Evolutionary conservation across 768 basidiomycete species (phyloP).

Genomic region (Grammothele lineata): DNA sequence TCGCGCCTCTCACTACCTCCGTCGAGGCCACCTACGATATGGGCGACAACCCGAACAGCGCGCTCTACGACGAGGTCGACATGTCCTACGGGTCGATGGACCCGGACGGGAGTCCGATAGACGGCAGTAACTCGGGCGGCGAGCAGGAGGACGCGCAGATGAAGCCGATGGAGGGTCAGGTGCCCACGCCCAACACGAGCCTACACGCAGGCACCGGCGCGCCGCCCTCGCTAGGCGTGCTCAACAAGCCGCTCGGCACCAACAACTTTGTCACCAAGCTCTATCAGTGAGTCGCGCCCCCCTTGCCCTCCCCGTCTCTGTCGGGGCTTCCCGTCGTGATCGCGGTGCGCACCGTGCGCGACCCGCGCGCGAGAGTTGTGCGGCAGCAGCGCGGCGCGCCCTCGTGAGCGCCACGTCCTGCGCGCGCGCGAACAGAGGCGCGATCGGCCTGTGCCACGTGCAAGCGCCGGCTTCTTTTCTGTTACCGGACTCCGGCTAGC

Average conservation of each 20-base stretch:
- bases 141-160: conserved; percentile 33
- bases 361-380: too few species aligned
- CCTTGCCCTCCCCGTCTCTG: background rate
- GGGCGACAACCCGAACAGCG: conserved; percentile 24
- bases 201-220: conserved; percentile 17
- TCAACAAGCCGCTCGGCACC: conserved; percentile 60
- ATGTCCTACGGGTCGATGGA: conserved; percentile 47
- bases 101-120: conserved; percentile 43
- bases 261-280: conserved; percentile 90
- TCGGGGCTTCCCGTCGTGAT: background rate
- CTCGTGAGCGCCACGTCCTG: background rate
- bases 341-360: background rate
- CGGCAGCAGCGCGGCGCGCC: too few species aligned
- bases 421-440: too few species aligned
- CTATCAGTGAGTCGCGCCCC: conserved; percentile 58
- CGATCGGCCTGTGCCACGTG: too few species aligned
- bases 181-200: conserved; percentile 12
- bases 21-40: conserved; percentile 31
- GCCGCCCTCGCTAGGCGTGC: conserved; percentile 40
- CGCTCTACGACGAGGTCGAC: conserved; percentile 57
- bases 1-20: conserved; percentile 32
- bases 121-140: conserved; percentile 32
- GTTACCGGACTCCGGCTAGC: too few species aligned
- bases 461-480: too few species aligned
- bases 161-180: conserved; percentile 26